Evolutionary conservation across 495 filamentous ascomycete species (phyloP), one percentile per base, ranked within the genome.

Genomic region (Staphylotrichum longicolle): DNA sequence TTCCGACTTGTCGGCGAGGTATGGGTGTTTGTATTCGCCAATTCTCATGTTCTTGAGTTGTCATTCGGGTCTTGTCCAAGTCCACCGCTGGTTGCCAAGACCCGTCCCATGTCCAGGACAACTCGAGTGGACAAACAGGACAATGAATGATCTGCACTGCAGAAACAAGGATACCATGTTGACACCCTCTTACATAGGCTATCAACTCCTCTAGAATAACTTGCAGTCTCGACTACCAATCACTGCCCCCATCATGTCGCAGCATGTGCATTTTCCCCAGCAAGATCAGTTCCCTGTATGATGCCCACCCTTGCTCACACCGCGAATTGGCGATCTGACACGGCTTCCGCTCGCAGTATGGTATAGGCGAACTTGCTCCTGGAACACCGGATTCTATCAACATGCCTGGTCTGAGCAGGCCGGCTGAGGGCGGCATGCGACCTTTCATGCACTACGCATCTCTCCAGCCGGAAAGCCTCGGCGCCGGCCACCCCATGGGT

Each of bases 211-310:
- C 20, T 27, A 27, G 20, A 27, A 27, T 27, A 27, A 27, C 20
- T 27, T 27, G 20, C 20, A 27, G 20, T 27, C 20, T 27, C 20
- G 20, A 27, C 20, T 39, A 39, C 37, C 37, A 6, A 39, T 39
- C 37, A 39, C 37, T 10, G 37, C 37, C 37, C 10, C 37, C 57
- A 60, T 39, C 62, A 65, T 65, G 63, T 47, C 63, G 47, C 63
- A 65, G 37, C 46, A 53, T 32, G 3, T 30, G 10, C 32, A 20
- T 11, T 63, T 48, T 27, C 12, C 55, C 49, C 61, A 59, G 7
- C 53, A n/a, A 11, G 61, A 59, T 32, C 41, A n/a, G 7, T 58
- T 41, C 48, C 41, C 58, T n/a, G 63, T 65, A 65, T 50, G 61
- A 49, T 39, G 5, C 42, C 52, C 11, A 20, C 8, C 2, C 9